A percentile compares a stretch with the other conserved stretches of the same genome.
Evolutionary conservation across 163 green algal genomes (phyloP).

Genomic region (Coccomyxa subellipsoidea): DNA sequence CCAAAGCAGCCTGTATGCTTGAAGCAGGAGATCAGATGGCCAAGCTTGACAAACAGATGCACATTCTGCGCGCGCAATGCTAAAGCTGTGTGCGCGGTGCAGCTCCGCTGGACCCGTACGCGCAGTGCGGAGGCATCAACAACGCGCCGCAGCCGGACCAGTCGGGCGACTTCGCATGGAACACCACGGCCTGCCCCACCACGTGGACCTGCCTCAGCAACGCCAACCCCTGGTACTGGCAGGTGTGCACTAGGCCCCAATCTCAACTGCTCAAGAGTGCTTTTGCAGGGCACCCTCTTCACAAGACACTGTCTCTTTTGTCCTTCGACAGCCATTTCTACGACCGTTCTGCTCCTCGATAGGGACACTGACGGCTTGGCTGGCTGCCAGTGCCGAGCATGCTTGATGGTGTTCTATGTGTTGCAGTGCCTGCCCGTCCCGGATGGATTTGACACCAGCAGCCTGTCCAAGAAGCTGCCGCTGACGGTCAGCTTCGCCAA

Average conservation of each 20-base stretch:
- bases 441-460: neutral
- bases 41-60: no score
- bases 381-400: no score
- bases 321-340: no score
- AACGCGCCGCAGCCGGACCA: neutral
- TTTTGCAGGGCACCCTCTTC: no score
- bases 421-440: neutral
- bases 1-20: no score
- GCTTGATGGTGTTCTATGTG: no score
- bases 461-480: neutral
- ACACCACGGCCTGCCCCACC: neutral
- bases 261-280: neutral
- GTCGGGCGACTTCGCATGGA: neutral
- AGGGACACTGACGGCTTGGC: no score
- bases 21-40: no score
- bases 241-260: neutral
- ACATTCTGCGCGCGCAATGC: no score
- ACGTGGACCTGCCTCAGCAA: neutral
- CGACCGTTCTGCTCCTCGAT: no score
- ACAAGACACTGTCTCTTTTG: no score
- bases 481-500: neutral
- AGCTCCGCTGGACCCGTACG: neutral
- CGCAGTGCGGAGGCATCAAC: conserved; percentile 7
- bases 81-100: neutral
- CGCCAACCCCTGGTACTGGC: conserved; percentile 5